Conservation (phyloP, 768 basidiomycete species). For the Rhizopogon vinicolor region DNA sequence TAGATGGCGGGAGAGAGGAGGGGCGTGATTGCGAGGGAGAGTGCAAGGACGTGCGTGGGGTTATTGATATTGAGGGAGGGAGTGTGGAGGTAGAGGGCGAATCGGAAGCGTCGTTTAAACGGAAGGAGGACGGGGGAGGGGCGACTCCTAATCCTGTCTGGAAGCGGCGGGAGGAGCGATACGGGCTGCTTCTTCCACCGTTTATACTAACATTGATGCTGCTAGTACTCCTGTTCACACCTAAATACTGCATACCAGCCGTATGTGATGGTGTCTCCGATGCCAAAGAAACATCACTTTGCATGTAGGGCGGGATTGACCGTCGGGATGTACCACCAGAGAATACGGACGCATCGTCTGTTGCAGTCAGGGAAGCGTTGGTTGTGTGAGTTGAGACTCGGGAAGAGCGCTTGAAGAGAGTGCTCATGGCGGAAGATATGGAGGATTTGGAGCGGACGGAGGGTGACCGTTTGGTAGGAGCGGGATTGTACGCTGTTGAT, state of each 20-base stretch:
- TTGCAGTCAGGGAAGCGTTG: slow-evolving; percentile 35
- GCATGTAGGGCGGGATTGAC: slow-evolving; percentile 43
- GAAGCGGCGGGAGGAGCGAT: slow-evolving; percentile 41
- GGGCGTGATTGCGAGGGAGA: slow-evolving; percentile 34
- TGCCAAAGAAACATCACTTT: slow-evolving; percentile 13
- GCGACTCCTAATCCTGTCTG: slow-evolving; percentile 16
- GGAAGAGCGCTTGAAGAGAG: slow-evolving; percentile 48
- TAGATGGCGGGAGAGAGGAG: slow-evolving; percentile 20
- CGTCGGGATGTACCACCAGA: slow-evolving; percentile 31
- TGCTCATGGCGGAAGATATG: slow-evolving; percentile 45
- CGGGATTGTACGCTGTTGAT: slow-evolving; percentile 9
- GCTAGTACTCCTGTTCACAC: neutral
- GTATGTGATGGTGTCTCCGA: slow-evolving; percentile 36
- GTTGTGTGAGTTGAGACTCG: slow-evolving; percentile 29
- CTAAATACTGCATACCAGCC: slow-evolving; percentile 23
- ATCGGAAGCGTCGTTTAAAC: slow-evolving; percentile 26
- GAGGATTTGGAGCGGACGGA: slow-evolving; percentile 53
- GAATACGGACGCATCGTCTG: slow-evolving; percentile 24
- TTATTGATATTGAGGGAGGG: slow-evolving; percentile 22
- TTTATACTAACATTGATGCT: neutral
- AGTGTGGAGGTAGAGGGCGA: slow-evolving; percentile 37
- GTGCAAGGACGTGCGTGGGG: slow-evolving; percentile 17
- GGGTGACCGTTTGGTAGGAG: slow-evolving; percentile 35
- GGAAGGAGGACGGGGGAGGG: slow-evolving; percentile 58
- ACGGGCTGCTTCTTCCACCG: slow-evolving; percentile 31